Evolutionary conservation across 2,329 filamentous ascomycete species (phyloP), one percentile per base, ranked within the genome.

Genomic region (Pseudocercospora musae): DNA sequence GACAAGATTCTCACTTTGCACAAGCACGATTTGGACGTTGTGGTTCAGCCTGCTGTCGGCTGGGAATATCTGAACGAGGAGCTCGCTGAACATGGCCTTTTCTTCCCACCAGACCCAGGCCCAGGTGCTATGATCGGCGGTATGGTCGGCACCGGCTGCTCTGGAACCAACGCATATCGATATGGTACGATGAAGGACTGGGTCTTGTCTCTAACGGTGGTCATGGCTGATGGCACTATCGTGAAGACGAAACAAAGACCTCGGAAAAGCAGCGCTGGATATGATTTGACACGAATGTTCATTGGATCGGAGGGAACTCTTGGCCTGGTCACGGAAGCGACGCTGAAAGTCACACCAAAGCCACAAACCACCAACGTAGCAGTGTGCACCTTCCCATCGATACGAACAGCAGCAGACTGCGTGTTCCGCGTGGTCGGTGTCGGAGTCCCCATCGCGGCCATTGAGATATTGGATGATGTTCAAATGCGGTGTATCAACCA

Each of bases 171-270:
- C 75, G 89, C 92, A 15, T 96, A 96, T 79, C 85, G 92, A 62
- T 96, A 96, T 75, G 93, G 92, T 65, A 96, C 92, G 1, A 96
- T 96, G 92, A 88, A 91, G 66, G 92, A 96, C 74, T 96, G 92
- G 92, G 93, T 96, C 11, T 79, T 96, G 21, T 89, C 86, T 58
- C 78, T 96, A 68, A 96, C 92, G 0, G 91, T 96, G 3, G 92
- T 96, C 10, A 83, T 96, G 70, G 92, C 92, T 18, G 93, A 96
- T 76, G 92, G 92, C 55, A 96, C 92, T 1, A 78, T 96, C 57
- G 89, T 97, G 78, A 94, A 93, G 81, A 97, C 93, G 10, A 84
- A 90, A 66, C 92, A 96, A 77, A 85, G 92, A 54, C 92, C 92
- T 10, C 85, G 92, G 68, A 97, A 96, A 81, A 93, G 89, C 72